Conservation (phyloP, 495 filamentous ascomycete genomes). For the Elasticomyces elasticus region DNA sequence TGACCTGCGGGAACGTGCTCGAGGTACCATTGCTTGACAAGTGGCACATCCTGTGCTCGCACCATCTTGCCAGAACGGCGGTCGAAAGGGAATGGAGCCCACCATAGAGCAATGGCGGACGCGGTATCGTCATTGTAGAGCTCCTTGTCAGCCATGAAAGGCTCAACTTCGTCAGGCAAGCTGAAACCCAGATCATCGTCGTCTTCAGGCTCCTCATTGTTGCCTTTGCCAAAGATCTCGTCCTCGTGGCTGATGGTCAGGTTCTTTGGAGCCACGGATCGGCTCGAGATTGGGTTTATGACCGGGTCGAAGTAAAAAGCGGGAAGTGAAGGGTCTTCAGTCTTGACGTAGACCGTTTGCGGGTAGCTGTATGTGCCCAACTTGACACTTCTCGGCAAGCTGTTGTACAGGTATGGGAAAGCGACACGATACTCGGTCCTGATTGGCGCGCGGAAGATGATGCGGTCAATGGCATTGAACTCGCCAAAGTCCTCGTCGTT, state of each 20-base stretch:
- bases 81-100: conserved; percentile 96
- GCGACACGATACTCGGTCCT: conserved; percentile 93
- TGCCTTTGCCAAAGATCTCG: conserved; percentile 79
- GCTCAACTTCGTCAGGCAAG: conserved; percentile 68
- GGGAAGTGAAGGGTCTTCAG: conserved; percentile 80
- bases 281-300: conserved; percentile 95
- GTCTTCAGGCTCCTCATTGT: conserved; percentile 69
- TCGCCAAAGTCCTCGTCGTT: conserved; percentile 99
- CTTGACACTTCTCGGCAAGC: conserved; percentile 86
- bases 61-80: conserved; percentile 96
- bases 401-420: conserved; percentile 93
- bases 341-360: conserved; percentile 79
- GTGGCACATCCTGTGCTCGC: conserved; percentile 87
- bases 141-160: conserved; percentile 84
- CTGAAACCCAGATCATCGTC: conserved; percentile 47
- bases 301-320: conserved; percentile 97
- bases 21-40: conserved; percentile 98
- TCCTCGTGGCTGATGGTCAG: conserved; percentile 89
- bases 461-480: conserved; percentile 98
- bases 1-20: conserved; percentile 89
- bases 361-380: conserved; percentile 90
- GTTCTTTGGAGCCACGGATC: conserved; percentile 91
- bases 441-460: conserved; percentile 95
- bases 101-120: conserved; percentile 90
- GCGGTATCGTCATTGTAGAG: conserved; percentile 84